Evolutionary conservation across 2,329 filamentous ascomycete genomes (phyloP).

Genomic region (Gaeumannomyces tritici): DNA sequence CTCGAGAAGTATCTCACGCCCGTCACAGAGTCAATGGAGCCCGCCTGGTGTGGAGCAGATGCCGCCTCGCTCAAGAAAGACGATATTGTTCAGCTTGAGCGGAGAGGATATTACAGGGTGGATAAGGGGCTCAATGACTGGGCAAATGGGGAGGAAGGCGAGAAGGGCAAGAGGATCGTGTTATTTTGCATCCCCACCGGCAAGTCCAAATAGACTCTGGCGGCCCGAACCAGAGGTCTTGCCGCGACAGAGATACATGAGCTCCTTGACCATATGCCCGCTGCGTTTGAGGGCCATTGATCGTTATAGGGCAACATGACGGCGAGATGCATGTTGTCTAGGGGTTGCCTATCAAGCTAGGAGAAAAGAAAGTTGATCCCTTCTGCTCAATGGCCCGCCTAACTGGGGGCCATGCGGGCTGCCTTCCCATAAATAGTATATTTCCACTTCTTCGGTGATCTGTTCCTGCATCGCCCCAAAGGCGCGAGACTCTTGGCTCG

Average conservation of each 20-base stretch:
- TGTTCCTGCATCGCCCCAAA: not conserved
- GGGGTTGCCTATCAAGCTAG: not conserved
- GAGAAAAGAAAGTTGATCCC: not conserved
- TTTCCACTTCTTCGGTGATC: not conserved
- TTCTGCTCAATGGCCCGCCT: not conserved
- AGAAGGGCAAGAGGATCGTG: constrained; percentile 38
- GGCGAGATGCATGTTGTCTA: not conserved
- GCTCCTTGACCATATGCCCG: too few relatives aligned
- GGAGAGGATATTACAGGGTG: constrained; percentile 84
- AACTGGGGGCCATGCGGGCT: not conserved
- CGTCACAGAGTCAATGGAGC: constrained; percentile 63
- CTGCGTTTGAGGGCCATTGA: not conserved
- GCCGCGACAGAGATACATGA: not conserved
- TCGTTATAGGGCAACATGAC: not conserved
- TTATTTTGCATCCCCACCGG: constrained; percentile 50
- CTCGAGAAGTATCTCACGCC: constrained; percentile 76
- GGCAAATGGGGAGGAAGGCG: constrained; percentile 38
- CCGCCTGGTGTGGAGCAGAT: constrained; percentile 73
- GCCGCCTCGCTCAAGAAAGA: constrained; percentile 70
- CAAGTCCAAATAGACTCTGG: constrained; percentile 29
- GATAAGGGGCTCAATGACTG: constrained; percentile 52
- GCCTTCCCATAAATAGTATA: not conserved
- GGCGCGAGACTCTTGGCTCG: not conserved
- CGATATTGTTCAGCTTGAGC: constrained; percentile 91
- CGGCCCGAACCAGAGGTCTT: not conserved